These are phyloP conservation scores for Ricinus communis DNA, from an alignment of 345 rosid genomes.

Conservation along the genomic window DNA sequence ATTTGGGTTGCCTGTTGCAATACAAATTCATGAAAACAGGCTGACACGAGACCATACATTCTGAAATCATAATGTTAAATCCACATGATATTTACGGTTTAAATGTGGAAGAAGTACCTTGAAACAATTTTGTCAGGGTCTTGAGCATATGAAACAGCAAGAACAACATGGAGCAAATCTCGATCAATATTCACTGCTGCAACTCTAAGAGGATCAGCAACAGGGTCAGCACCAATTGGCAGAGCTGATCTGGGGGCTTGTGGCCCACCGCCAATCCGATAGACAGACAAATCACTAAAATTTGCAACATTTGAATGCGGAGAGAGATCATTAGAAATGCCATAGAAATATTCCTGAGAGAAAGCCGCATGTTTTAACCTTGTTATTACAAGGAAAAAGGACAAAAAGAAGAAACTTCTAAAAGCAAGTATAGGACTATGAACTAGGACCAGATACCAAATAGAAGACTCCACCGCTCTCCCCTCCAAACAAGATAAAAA, in stretches of 20 bases:
- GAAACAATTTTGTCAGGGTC: conserved; percentile 71
- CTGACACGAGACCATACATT: background rate
- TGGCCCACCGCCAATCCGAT: conserved; percentile 84
- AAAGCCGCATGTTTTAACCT: conserved; percentile 1
- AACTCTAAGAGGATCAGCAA: conserved; percentile 64
- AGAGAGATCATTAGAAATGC: conserved; percentile 71
- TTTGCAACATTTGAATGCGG: conserved; percentile 66
- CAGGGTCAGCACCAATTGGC: conserved; percentile 72
- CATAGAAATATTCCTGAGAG: conserved; percentile 83
- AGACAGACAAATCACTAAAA: conserved; percentile 63
- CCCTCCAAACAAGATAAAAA: background rate
- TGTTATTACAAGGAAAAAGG: background rate
- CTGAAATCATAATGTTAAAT: background rate
- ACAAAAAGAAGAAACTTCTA: too few relatives aligned
- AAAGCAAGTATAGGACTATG: too few relatives aligned
- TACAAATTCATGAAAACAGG: background rate
- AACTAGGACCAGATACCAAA: too few relatives aligned
- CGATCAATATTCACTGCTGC: conserved; percentile 56
- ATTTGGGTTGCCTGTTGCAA: background rate
- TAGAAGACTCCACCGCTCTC: background rate
- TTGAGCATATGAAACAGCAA: conserved; percentile 84
- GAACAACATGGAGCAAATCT: conserved; percentile 69
- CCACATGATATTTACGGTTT: background rate
- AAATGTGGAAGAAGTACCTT: conserved; percentile 38
- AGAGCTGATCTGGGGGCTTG: conserved; percentile 84